Percentiles rank a stretch among this genome's conserved stretches.
These are phyloP conservation scores for Lophiotrema nucula DNA, from an alignment of 495 filamentous ascomycete species.

Conservation along the genomic window DNA sequence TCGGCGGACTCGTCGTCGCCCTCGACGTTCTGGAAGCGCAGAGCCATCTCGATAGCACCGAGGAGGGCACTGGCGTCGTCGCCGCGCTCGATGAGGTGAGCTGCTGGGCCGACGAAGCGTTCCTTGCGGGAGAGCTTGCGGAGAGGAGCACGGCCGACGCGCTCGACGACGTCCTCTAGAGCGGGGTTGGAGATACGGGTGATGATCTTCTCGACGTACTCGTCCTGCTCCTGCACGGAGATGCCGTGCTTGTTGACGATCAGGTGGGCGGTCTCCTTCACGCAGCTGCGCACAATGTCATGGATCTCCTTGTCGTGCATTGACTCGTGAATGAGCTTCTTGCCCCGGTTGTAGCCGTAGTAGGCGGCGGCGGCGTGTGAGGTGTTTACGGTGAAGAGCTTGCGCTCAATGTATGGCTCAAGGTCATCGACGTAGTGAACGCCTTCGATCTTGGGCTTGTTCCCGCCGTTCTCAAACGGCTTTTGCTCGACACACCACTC, in stretches of 20 bases:
- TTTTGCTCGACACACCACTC: constrained; percentile 93
- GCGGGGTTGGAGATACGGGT: constrained; percentile 91
- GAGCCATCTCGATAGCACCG: constrained; percentile 76
- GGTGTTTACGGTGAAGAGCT: constrained; percentile 98
- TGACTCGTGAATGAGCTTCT: constrained; percentile 83
- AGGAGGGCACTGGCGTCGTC: constrained; percentile 68
- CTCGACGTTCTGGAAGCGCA: constrained; percentile 88
- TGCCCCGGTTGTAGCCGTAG: constrained; percentile 80
- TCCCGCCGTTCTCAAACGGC: constrained; percentile 63
- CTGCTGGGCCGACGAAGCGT: constrained; percentile 89
- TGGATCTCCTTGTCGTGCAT: constrained; percentile 68
- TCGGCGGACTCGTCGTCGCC: constrained; percentile 83
- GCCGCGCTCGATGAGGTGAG: constrained; percentile 75
- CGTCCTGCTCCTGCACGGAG: constrained; percentile 70
- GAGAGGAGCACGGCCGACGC: constrained; percentile 90
- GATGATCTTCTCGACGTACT: constrained; percentile 90
- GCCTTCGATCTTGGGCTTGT: constrained; percentile 73
- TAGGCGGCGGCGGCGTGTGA: constrained; percentile 96
- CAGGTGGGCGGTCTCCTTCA: constrained; percentile 78
- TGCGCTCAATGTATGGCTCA: constrained; percentile 94
- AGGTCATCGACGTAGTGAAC: constrained; percentile 91
- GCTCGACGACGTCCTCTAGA: constrained; percentile 87
- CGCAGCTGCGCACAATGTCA: constrained; percentile 67
- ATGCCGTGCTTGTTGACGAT: constrained; percentile 87
- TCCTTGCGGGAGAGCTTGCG: constrained; percentile 91